Evolutionary conservation across 176 grass and related monocot genomes (phyloP), one percentile per base, ranked within the genome.

Genomic region (Triticum aestivum): DNA sequence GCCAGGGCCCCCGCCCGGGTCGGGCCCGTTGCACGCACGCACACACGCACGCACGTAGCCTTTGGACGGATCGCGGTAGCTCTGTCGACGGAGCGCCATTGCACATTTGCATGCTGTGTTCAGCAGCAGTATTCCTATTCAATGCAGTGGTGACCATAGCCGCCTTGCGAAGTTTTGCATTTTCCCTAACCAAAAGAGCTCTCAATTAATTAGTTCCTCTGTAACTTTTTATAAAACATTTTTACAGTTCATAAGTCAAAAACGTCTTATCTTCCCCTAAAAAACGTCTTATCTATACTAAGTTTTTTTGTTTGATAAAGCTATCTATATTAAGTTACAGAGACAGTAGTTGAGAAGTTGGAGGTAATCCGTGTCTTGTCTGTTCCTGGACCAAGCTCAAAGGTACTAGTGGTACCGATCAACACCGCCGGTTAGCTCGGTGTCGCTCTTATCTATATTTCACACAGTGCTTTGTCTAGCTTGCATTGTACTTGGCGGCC

Each of bases 401-500:
- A 21, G 4, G 33, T 52, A 51, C 18, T 17, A 17, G 30, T 35
- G 4, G 29, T 34, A 14, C 58, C 7, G 61, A 45, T 80, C 61
- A 44, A 65, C 70, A 30, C 70, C n/a, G 69, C 35, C 17, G 5
- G 61, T 26, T 44, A 64, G 35, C 37, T 63, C 58, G 4, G 21
- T 5, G 20, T 26, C n/a, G 12, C 49, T 70, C 65, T 70, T 61
- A 83, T 83, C 47, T 83, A 11, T 52, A 2, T 18, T 58, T 23
- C 34, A 3, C 69, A 35, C 61, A 69, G 61, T 49, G 30, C 27
- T 29, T 61, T n/a, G 66, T 59, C 82, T 89, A 67, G 69, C 77
- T 85, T 75, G 77, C 88, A 61, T 47, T 74, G 82, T 75, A 85
- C 82, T 81, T 14, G 18, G 26, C 44, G 35, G 35, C 45, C 41